A percentile compares a stretch with the other conserved stretches of the same genome.
Evolutionary conservation across 2,329 filamentous ascomycete genomes (phyloP).

Genomic region (Cordyceps pruinosa): DNA sequence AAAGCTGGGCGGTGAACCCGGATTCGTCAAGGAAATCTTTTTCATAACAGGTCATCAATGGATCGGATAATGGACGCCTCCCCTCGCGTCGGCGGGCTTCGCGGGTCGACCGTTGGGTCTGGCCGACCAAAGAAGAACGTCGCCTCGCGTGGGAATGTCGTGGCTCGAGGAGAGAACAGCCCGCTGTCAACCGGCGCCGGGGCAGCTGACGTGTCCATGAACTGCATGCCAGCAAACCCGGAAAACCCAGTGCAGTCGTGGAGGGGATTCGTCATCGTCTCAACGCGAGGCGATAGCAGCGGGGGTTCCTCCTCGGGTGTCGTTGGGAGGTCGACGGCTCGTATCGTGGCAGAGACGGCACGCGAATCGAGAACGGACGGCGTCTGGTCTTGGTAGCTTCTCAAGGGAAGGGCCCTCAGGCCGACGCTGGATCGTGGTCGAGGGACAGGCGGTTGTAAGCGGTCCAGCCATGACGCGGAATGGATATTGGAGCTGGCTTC

Average conservation of each 20-base stretch:
- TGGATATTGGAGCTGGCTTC: background rate
- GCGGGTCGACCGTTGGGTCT: slow-evolving; percentile 52
- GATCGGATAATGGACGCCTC: slow-evolving; percentile 69
- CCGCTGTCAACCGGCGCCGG: slow-evolving; percentile 34
- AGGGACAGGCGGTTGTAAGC: background rate
- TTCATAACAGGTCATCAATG: slow-evolving; percentile 68
- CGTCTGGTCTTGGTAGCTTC: slow-evolving; percentile 8
- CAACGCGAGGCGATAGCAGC: slow-evolving; percentile 63
- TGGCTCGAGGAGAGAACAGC: slow-evolving; percentile 46
- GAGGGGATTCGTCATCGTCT: slow-evolving; percentile 65
- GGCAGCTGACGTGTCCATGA: slow-evolving; percentile 46
- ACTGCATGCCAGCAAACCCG: slow-evolving; percentile 38
- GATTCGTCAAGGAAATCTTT: slow-evolving; percentile 5
- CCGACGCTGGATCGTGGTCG: slow-evolving; percentile 10
- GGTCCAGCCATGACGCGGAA: background rate
- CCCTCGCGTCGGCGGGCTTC: slow-evolving; percentile 68
- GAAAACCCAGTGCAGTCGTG: slow-evolving; percentile 29
- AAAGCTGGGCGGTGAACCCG: background rate
- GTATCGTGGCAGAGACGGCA: background rate
- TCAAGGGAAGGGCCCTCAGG: slow-evolving; percentile 7
- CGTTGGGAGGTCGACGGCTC: background rate
- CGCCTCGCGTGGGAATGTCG: slow-evolving; percentile 47
- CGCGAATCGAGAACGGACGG: background rate
- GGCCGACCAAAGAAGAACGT: slow-evolving; percentile 47
- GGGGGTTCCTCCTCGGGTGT: slow-evolving; percentile 41